Evolutionary conservation across 164 flowering plant species (phyloP).

Genomic region (Liriodendron chinense): DNA sequence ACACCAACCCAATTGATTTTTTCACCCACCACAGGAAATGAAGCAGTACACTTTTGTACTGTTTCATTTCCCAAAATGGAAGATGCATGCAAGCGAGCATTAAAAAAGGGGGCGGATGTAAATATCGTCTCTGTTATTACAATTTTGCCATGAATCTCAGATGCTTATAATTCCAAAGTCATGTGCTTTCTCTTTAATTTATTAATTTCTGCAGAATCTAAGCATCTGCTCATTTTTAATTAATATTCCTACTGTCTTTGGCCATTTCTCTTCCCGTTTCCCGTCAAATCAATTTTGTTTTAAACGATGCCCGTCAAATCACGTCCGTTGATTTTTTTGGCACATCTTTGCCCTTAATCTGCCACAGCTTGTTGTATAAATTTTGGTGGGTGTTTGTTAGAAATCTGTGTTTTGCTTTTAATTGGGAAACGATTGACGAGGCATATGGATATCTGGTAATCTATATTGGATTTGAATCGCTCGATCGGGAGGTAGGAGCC

Average conservation of each 20-base stretch:
- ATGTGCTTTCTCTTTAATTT: background rate
- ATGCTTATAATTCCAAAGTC: background rate
- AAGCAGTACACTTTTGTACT: background rate
- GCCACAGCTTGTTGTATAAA: background rate
- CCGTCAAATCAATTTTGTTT: background rate
- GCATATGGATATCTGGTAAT: background rate
- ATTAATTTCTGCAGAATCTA: background rate
- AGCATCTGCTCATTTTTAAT: background rate
- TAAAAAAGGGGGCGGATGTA: background rate
- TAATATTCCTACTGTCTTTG: background rate
- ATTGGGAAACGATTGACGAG: background rate
- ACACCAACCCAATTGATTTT: background rate
- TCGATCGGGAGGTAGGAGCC: background rate
- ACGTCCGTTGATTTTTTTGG: background rate
- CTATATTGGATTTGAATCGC: background rate
- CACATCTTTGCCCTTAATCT: background rate
- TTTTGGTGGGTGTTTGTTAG: too few species aligned
- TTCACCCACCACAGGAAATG: background rate
- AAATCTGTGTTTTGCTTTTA: background rate
- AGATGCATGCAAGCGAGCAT: background rate
- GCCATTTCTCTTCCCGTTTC: background rate
- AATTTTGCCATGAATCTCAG: background rate
- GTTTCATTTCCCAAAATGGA: background rate
- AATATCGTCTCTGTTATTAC: background rate
- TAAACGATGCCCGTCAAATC: background rate